phyloP scores from a whole-genome alignment of 371 early-diverging fungal species.

The Syncephalis fuscata region DNA sequence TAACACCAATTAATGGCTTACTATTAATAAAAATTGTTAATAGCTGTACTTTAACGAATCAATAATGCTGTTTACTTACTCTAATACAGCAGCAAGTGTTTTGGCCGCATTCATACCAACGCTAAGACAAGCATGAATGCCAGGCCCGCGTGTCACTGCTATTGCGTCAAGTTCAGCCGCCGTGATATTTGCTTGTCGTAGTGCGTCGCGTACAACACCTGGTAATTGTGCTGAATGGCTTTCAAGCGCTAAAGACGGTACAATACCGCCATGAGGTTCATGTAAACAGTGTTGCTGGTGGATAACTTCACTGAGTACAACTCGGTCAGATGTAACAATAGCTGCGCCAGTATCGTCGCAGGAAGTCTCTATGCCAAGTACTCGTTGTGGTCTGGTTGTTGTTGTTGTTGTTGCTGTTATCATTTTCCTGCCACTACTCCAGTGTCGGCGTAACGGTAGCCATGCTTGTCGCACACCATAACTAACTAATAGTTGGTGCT shows the following conservation, averaged over 20 bases:
- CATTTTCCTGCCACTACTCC: too few species aligned
- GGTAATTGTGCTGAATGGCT: conserved; percentile 54
- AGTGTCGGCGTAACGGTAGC: too few species aligned
- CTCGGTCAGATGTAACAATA: conserved; percentile 49
- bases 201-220: conserved; percentile 35
- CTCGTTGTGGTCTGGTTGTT: too few species aligned
- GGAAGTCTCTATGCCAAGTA: conserved; percentile 60
- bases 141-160: conserved; percentile 75
- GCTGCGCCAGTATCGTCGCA: conserved; percentile 79
- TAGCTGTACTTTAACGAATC: background rate
- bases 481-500: too few species aligned
- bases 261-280: conserved; percentile 67
- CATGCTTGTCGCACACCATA: too few species aligned
- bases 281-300: conserved; percentile 52
- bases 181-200: conserved; percentile 32
- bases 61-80: conserved; percentile 8
- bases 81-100: conserved; percentile 51
- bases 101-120: conserved; percentile 69
- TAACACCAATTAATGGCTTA: conserved; percentile 63
- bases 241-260: conserved; percentile 55
- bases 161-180: conserved; percentile 51
- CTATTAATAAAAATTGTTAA: conserved; percentile 3
- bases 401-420: too few species aligned
- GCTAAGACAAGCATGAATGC: conserved; percentile 52
- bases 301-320: conserved; percentile 43